Evolutionary conservation across 371 early-diverging fungal species (phyloP), one percentile per base, ranked within the genome.

Genomic region (Blakeslea trispora): DNA sequence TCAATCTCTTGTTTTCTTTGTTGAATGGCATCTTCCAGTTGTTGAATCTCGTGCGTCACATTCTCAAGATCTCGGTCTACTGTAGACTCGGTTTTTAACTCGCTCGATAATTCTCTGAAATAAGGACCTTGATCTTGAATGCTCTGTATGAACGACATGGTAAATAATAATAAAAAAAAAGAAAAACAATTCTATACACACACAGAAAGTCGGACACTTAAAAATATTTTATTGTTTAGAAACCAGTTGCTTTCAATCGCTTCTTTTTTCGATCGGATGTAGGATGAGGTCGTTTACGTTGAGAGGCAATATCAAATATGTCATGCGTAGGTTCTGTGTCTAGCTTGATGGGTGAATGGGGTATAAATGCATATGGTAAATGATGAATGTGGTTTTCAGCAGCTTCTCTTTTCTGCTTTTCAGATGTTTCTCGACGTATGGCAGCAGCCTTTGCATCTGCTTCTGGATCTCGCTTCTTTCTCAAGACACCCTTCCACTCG

Each of bases 121-220:
- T 59, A 64, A 5, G 47, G n/a, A 21, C 43, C 55, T 40, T 64
- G 59, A 43, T 64, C 64, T 51, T 59, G 55, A 41, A 64, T 64
- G 31, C 59, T 55, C 5, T 52, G 44, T 37, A 64, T 44, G 41
- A 59, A 47, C 1, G 59, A 40, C 64, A 64, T 64, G 18, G 23
- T 42, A 32, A 23, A 17, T 17, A 21, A 32, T 19, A 23, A 45
- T 22, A 35, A 13, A 42, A 55, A 37, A 24, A 21, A 55, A 55
- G 19, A 32, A 42, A 32, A 49, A 13, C n/a, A n/a, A n/a, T n/a
- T n/a, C n/a, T n/a, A n/a, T n/a, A n/a, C n/a, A n/a, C n/a, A n/a
- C n/a, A n/a, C n/a, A n/a, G 40, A 22, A 41, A 22, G 8, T 28
- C 35, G 46, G 23, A 37, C 37, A 47, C 19, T 45, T 13, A 44